Conservation (phyloP, 805 yeast species). For the Saturnispora galanensis region DNA sequence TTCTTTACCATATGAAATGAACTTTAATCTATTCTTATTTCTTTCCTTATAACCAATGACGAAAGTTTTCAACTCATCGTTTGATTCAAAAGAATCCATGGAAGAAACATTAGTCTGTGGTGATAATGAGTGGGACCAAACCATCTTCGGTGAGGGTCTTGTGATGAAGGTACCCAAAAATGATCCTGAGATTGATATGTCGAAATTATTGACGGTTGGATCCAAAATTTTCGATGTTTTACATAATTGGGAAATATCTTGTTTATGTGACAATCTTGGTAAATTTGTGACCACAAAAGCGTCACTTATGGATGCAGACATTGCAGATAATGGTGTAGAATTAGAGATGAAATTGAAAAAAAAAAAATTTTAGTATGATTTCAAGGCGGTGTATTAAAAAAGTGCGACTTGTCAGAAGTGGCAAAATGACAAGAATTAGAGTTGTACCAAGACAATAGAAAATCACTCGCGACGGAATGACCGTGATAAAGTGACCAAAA, state of each 20-base stretch:
- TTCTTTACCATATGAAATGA: constrained; percentile 20
- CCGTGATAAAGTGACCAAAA: too few relatives aligned
- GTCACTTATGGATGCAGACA: constrained; percentile 20
- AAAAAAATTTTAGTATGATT: neutral
- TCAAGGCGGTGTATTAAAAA: too few relatives aligned
- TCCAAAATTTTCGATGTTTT: constrained; percentile 20
- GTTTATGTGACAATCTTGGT: constrained; percentile 24
- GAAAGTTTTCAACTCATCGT: constrained; percentile 21
- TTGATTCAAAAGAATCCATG: constrained; percentile 28
- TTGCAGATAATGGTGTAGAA: neutral
- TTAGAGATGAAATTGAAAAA: neutral
- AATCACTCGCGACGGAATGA: too few relatives aligned
- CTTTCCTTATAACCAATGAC: constrained; percentile 30
- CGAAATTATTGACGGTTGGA: constrained; percentile 30
- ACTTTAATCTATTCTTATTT: constrained; percentile 22
- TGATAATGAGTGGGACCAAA: constrained; percentile 45
- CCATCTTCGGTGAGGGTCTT: constrained; percentile 47
- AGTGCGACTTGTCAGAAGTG: neutral
- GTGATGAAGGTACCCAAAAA: constrained; percentile 41
- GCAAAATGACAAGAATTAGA: neutral
- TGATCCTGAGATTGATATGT: constrained; percentile 46
- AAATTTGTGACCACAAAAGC: constrained; percentile 26
- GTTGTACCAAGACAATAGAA: neutral
- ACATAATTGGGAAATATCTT: constrained; percentile 17
- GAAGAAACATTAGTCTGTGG: constrained; percentile 37